Conservation (phyloP, 371 early-diverging fungal species). For the Coemansia sp. region DNA sequence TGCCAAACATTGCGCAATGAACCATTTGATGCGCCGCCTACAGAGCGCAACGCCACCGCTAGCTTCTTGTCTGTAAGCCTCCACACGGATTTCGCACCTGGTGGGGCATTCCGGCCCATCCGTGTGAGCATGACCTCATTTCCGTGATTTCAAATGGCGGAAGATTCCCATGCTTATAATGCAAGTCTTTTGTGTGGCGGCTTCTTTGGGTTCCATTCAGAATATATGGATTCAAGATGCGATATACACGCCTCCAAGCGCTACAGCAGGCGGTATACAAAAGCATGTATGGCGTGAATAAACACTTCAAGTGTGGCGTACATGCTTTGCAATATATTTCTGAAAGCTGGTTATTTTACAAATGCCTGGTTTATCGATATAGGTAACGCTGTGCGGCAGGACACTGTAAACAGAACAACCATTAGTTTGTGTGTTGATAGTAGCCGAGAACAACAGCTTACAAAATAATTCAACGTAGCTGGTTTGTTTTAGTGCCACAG, state of each 20-base stretch:
- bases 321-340: background rate
- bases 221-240: too few relatives aligned
- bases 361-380: too few relatives aligned
- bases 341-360: too few relatives aligned
- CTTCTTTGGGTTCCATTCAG: background rate
- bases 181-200: background rate
- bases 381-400: too few relatives aligned
- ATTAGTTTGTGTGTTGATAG: conserved; percentile 55
- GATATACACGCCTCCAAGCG: too few relatives aligned
- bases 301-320: background rate
- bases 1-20: background rate
- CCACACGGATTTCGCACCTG: background rate
- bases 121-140: background rate
- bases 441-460: too few relatives aligned
- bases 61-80: background rate
- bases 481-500: background rate
- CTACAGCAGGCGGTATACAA: too few relatives aligned
- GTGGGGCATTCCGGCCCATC: background rate
- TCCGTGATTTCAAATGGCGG: too few relatives aligned
- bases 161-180: too few relatives aligned
- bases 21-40: background rate
- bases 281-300: background rate
- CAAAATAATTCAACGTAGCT: too few relatives aligned
- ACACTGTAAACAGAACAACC: conserved; percentile 67
- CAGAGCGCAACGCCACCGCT: background rate